Percentiles rank a stretch among this genome's conserved stretches.
Evolutionary conservation across 306 rosid genomes (phyloP).

Genomic region (Pyrus betulifolia): DNA sequence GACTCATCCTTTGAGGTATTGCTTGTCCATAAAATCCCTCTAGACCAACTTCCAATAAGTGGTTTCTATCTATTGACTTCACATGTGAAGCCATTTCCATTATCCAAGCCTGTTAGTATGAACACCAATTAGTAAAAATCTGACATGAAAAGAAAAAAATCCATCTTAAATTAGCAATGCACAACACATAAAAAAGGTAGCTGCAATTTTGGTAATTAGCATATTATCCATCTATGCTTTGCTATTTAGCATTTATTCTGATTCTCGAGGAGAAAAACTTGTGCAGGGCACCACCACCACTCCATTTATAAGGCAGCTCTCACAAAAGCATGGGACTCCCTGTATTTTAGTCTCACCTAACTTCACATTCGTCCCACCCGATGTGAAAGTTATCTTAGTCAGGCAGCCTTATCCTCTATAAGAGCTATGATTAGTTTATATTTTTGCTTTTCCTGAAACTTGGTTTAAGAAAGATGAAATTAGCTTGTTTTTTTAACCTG

Average conservation of each 20-base stretch:
- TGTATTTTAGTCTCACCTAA: not conserved
- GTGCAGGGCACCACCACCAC: not conserved
- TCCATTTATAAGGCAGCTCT: not conserved
- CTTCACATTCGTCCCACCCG: not conserved
- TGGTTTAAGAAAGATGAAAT: not conserved
- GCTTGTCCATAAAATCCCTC: slow-evolving; percentile 90
- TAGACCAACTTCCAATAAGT: slow-evolving; percentile 77
- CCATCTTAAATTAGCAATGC: not conserved
- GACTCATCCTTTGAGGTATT: slow-evolving; percentile 56
- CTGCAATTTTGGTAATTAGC: too few relatives aligned
- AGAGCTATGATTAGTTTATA: too few relatives aligned
- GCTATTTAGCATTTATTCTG: not conserved
- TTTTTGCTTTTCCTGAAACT: not conserved
- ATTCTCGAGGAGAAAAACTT: not conserved
- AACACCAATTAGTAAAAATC: not conserved
- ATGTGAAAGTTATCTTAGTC: too few relatives aligned
- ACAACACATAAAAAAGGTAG: not conserved
- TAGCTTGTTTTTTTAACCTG: slow-evolving; percentile 40
- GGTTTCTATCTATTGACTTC: slow-evolving; percentile 82
- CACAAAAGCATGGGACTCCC: not conserved
- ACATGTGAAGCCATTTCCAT: slow-evolving; percentile 80
- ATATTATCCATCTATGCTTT: not conserved
- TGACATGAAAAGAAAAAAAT: not conserved
- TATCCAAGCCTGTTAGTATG: slow-evolving; percentile 65
- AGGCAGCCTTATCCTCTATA: too few relatives aligned